Evolutionary conservation across 75 land plant species (phyloP), one percentile per base, ranked within the genome.

Genomic region (Ceratopteris richardii): DNA sequence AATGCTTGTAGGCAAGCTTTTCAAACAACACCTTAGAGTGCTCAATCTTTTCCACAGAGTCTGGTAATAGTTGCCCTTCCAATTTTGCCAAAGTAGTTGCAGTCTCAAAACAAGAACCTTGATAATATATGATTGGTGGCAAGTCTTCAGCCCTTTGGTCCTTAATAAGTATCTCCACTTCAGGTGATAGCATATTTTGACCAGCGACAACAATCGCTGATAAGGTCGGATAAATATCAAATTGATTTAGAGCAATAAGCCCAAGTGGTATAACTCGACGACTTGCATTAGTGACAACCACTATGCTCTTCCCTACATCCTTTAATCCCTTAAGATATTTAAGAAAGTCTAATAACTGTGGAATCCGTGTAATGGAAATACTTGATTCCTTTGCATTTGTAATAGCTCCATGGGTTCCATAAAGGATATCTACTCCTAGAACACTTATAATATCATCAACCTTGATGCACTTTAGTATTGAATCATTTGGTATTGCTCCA

Each of bases 21-120:
- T n/a, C n/a, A n/a, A n/a, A n/a, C n/a, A n/a, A n/a, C n/a, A 67
- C 69, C 64, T 68, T 63, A 33, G 71, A 64, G 18, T 57, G 64
- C 31, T 68, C 64, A 61, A 68, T 62, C 27, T 68, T 68, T 2
- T 44, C 29, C 19, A 33, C 44, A 7, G 71, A 36, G 18, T 54
- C 53, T 18, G 71, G 43, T 3, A 43, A 16, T 24, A 68, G 60
- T 16, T 52, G 44, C 19, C 58, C 64, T 55, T 68, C 71, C 36
- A 61, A 54, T 21, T 61, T 53, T 23, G 65, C 56, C 30, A 68
- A 30, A n/a, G 58, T 63, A 20, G 71, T 64, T 24, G 71, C 63
- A 36, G 71, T 61, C 25, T 68, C 71, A 61, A 68, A 68, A 13
- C 64, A 41, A 26, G 61, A 13, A 7, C 31, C 24, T 25, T 64